Evolutionary conservation across 805 yeast genomes (phyloP).

Genomic region (Saccharomycopsis malanga): DNA sequence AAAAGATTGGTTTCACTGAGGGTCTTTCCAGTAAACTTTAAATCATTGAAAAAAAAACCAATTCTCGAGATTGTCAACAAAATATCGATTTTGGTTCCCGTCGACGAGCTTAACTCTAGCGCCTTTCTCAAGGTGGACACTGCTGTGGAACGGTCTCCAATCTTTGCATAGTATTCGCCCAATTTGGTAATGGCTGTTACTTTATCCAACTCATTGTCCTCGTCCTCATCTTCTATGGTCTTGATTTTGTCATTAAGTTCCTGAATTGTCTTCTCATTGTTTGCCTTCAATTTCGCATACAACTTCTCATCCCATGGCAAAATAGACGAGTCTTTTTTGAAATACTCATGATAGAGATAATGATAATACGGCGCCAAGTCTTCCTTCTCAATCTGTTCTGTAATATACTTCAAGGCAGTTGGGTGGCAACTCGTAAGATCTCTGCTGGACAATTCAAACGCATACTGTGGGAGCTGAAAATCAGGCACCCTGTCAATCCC

Average conservation of each 20-base stretch:
- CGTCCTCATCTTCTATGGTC: conserved; percentile 51
- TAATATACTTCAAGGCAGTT: conserved; percentile 38
- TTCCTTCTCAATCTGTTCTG: conserved; percentile 47
- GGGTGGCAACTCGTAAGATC: conserved; percentile 36
- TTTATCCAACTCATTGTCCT: conserved; percentile 81
- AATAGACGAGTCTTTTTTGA: conserved; percentile 29
- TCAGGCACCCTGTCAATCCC: conserved; percentile 67
- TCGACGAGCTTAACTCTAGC: conserved; percentile 68
- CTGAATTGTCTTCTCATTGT: conserved; percentile 50
- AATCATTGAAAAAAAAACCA: conserved; percentile 86
- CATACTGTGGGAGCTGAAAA: conserved; percentile 70
- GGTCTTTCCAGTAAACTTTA: conserved; percentile 56
- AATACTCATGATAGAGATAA: conserved; percentile 47
- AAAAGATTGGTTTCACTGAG: conserved; percentile 65
- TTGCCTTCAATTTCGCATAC: conserved; percentile 42
- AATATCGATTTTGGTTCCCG: conserved; percentile 88
- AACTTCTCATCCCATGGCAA: conserved; percentile 55
- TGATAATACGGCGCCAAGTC: conserved; percentile 80
- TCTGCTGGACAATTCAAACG: conserved; percentile 51
- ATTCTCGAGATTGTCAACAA: conserved; percentile 74
- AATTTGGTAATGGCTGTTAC: conserved; percentile 70
- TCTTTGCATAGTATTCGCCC: conserved; percentile 81
- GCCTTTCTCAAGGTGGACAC: conserved; percentile 62
- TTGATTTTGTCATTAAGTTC: conserved; percentile 38
- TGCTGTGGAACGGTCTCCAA: conserved; percentile 76